Evolutionary conservation across 148 eudicot species (phyloP), one percentile per base, ranked within the genome.

Genomic region (Vaccinium corymbosum): DNA sequence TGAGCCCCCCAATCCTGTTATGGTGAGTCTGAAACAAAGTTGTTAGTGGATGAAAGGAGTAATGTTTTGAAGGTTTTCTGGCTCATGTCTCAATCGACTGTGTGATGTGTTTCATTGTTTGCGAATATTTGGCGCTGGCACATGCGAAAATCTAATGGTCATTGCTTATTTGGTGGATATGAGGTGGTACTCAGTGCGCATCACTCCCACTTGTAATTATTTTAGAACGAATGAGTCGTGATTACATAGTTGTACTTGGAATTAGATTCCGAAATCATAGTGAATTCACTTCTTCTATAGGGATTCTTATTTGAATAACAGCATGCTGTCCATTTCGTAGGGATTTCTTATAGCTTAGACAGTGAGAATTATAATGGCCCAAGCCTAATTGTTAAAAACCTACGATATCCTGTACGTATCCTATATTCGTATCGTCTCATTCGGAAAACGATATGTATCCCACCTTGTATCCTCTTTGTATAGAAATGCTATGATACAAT

Each of bases 91-190:
- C 74, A 70, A 70, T 70, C 17, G 35, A 29, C 42, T 12, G 38
- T 68, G 32, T 70, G 74, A 70, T 70, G 12, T 70, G 74, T 70
- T 29, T 70, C 68, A 62, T 62, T 62, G 68, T n/a, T 62, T 62
- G 68, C 27, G n/a, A 62, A 62, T 62, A 20, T 62, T 62, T 62
- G 68, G 68, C 22, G 2, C 12, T 2, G 68, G 68, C 68, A 62
- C 68, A 62, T 62, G 68, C 68, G 22, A 62, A 62, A 62, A 20
- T 62, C 68, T 20, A 25, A n/a, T n/a, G 68, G 13, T 11, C 27
- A n/a, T 62, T 62, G 27, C 27, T 62, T 62, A 2, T n/a, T 11
- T 62, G 27, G 68, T 62, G 68, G 68, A n/a, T 62, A 9, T n/a
- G 20, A 2, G 46, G 46, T 4, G 46, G 46, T 42, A 42, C 46